Conservation (phyloP, 768 basidiomycete species). For the Pleurotus djamor region DNA sequence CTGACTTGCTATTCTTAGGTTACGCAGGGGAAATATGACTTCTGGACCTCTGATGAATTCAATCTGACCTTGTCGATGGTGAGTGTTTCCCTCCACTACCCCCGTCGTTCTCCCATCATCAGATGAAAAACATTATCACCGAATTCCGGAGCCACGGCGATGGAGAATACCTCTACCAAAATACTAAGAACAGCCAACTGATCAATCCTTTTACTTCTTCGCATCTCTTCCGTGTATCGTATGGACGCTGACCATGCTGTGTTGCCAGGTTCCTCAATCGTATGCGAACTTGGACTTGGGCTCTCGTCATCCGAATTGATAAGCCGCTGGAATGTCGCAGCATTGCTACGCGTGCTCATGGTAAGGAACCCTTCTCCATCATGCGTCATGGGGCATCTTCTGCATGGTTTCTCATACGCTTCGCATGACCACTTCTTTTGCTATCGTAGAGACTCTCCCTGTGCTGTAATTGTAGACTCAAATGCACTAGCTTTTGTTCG, state of each 20-base stretch:
- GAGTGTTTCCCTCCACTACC: neutral
- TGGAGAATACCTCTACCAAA: constrained; percentile 7
- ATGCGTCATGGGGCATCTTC: neutral
- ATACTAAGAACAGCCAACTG: constrained; percentile 15
- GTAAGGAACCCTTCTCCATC: neutral
- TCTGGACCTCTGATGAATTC: neutral
- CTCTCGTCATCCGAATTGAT: neutral
- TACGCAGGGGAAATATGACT: no score
- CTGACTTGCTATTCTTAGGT: no score
- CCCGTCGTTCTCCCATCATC: neutral
- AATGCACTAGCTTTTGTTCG: neutral
- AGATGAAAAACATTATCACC: constrained; percentile 9
- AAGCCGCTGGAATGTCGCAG: neutral
- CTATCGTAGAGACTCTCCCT: neutral
- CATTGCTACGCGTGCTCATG: neutral
- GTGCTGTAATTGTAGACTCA: neutral
- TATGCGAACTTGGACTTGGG: no score
- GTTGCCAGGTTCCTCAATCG: no score
- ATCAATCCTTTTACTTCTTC: constrained; percentile 1
- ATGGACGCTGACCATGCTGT: no score
- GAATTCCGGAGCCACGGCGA: constrained; percentile 9
- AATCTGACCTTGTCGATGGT: neutral
- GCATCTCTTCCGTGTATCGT: neutral
- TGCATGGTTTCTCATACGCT: constrained; percentile 1
- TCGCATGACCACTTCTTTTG: neutral